Base-by-base conservation (phyloP, 2,329 filamentous ascomycete species). In the Pseudocercospora cruenta region DNA sequence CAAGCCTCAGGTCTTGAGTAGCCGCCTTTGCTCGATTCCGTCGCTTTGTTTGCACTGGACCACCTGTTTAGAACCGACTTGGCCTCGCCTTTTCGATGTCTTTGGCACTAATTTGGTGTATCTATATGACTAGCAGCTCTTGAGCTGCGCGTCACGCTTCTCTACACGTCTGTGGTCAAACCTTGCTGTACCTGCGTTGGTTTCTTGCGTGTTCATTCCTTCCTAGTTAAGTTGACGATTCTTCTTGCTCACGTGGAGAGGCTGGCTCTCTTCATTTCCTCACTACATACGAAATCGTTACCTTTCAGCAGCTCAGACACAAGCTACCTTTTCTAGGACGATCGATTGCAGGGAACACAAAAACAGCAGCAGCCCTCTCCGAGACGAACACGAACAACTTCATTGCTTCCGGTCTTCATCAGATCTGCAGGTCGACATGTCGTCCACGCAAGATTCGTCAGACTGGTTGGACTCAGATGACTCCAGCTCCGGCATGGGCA, bases 151-250 rank as follows among this genome's bases (percentile, higher is more conserved):
- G 16, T n/a, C 26, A 9, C 51, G 51, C 51, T n/a, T 26, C 0
- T 26, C 51, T 28, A 28, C 10, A 26, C 14, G 21, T 54, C 14
- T 55, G 51, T 33, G 31, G 31, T 58, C 31, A 7, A 55, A 55
- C 53, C 53, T 55, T 53, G 47, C 22, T 55, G 55, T 58, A 58
- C 55, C 55, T 58, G 55, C 55, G 31, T 58, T 33, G 16, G 31
- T 24, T 33, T 58, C 55, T 58, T 36, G 55, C 55, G 9, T 58
- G 14, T 31, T 9, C 16, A 31, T 55, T 28, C 53, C 28, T 55
- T 58, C 28, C 55, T 58, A 43, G 7, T 21, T n/a, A 24, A 58
- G 55, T 22, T 21, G 36, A 3, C 24, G 24, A 21, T 54, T n/a
- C 51, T 28, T 36, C 51, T 8, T 54, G 6, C 10, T 24, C 16